A percentile compares a stretch with the other conserved stretches of the same genome.
Evolutionary conservation across 345 rosid species (phyloP).

Genomic region (Populus deltoides): DNA sequence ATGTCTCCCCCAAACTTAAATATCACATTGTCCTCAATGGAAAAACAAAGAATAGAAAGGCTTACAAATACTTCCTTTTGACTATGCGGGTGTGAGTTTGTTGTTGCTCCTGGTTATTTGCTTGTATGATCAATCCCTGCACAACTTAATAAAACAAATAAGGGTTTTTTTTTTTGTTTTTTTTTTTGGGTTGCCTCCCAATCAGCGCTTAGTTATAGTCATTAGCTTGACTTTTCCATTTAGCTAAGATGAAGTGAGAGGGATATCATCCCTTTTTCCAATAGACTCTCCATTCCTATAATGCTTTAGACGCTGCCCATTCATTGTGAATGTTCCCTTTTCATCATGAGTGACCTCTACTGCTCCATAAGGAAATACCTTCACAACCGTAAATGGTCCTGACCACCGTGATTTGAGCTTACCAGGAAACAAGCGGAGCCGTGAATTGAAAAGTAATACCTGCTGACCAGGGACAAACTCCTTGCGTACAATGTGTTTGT

Average conservation of each 20-base stretch:
- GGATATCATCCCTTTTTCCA: no score
- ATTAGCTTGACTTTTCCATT: no score
- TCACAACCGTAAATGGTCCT: neutral
- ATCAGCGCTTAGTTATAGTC: no score
- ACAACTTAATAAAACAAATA: neutral
- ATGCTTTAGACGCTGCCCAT: neutral
- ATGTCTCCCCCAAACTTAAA: neutral
- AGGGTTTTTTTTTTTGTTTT: neutral
- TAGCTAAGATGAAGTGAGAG: rapidly evolving
- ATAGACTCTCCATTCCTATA: neutral
- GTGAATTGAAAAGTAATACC: neutral
- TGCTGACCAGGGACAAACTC: neutral
- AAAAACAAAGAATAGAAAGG: no score
- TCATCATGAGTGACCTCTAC: neutral
- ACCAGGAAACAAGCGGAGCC: neutral
- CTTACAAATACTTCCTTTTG: no score
- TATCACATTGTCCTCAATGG: neutral
- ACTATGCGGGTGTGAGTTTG: neutral
- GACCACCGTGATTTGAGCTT: neutral
- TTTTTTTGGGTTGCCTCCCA: neutral
- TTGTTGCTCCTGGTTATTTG: no score
- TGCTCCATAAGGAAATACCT: neutral
- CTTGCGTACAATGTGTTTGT: neutral
- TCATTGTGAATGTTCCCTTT: no score
- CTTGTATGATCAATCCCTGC: neutral